These are phyloP conservation scores for Saccharum spontaneum DNA, from an alignment of 176 grass and related monocot genomes.

Conservation along the genomic window DNA sequence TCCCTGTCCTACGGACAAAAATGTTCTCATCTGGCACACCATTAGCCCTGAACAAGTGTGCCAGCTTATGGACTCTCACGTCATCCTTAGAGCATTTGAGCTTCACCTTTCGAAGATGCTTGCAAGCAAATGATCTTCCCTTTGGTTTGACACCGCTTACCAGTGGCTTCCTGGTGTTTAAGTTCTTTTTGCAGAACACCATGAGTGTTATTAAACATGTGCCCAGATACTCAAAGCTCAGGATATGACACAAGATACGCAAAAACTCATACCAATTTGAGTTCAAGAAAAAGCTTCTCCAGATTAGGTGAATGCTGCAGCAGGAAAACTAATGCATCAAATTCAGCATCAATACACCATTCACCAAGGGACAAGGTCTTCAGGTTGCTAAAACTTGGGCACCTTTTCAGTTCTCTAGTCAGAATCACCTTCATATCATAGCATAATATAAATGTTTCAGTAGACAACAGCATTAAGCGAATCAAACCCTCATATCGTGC, in stretches of 20 bases:
- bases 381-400: conserved; percentile 36
- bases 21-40: conserved; percentile 21
- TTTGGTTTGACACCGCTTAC: neutral
- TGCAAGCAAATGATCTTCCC: conserved; percentile 27
- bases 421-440: conserved; percentile 36
- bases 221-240: neutral
- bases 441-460: neutral
- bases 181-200: conserved; percentile 21
- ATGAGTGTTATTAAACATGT: conserved; percentile 3
- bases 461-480: neutral
- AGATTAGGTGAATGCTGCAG: conserved; percentile 34
- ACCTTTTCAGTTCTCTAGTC: conserved; percentile 19
- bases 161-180: neutral
- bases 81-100: conserved; percentile 39
- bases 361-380: conserved; percentile 43
- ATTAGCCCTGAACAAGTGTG: conserved; percentile 32
- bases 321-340: conserved; percentile 15
- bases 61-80: conserved; percentile 37
- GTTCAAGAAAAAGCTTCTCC: conserved; percentile 37
- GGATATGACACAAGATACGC: neutral
- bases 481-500: too few species aligned
- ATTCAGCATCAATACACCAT: conserved; percentile 42
- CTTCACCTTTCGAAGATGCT: conserved; percentile 37
- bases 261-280: conserved; percentile 4
- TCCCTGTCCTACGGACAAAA: conserved; percentile 13